Conservation (phyloP, 352 stramenopile species). For the Phytophthora rubi region DNA sequence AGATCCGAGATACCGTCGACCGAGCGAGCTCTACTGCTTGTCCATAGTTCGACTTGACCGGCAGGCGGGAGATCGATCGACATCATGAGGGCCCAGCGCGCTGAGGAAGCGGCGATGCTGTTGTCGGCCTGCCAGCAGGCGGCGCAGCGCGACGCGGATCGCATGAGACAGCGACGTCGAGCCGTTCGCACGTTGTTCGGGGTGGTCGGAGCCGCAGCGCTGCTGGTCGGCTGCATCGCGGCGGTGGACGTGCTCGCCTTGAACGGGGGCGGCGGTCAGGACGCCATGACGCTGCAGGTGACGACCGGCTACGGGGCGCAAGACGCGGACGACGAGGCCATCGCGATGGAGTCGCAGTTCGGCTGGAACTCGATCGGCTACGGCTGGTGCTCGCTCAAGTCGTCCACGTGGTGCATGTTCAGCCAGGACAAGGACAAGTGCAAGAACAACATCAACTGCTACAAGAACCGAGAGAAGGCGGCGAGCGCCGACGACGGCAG, state of each 20-base stretch:
- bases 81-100: conserved; percentile 19
- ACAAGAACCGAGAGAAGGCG: conserved; percentile 13
- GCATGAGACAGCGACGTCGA: conserved; percentile 21
- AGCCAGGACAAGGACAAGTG: conserved; percentile 33
- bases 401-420: conserved; percentile 35
- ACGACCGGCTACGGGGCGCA: not conserved
- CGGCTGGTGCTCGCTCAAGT: conserved; percentile 32
- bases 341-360: conserved; percentile 31
- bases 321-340: conserved; percentile 9
- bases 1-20: conserved; percentile 4
- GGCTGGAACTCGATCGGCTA: conserved; percentile 32
- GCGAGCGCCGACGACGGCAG: too few species aligned
- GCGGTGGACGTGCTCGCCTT: conserved; percentile 24
- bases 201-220: conserved; percentile 7
- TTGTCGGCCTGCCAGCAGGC: conserved; percentile 27
- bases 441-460: conserved; percentile 25
- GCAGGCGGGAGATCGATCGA: not conserved
- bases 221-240: conserved; percentile 29
- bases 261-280: conserved; percentile 2
- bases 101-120: conserved; percentile 33
- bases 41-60: conserved; percentile 20
- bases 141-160: conserved; percentile 13
- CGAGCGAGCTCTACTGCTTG: not conserved
- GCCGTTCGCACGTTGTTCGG: conserved; percentile 22
- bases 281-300: conserved; percentile 22